These are phyloP conservation scores for Metschnikowia similis DNA, from an alignment of 805 yeast genomes.

Conservation along the genomic window DNA sequence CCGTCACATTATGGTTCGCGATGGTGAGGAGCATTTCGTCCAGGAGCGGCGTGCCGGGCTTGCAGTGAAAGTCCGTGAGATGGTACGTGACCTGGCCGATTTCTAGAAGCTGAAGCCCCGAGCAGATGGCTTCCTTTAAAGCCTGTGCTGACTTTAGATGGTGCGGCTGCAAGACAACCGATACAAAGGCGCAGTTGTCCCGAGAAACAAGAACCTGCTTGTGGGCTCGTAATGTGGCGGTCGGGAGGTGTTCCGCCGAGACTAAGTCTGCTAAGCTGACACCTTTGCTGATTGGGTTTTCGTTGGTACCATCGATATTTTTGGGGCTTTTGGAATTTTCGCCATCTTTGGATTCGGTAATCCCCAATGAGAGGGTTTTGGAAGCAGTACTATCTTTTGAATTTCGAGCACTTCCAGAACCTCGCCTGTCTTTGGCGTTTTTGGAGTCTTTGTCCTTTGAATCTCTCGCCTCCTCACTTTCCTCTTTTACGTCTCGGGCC, in stretches of 20 bases:
- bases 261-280: not conserved
- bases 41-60: conserved; percentile 53
- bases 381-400: too few relatives aligned
- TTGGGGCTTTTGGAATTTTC: not conserved
- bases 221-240: not conserved
- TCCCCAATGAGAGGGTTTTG: too few relatives aligned
- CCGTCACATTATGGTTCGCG: conserved; percentile 27
- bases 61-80: conserved; percentile 64
- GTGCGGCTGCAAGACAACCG: conserved; percentile 34
- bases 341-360: not conserved
- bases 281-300: not conserved
- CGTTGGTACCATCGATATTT: not conserved
- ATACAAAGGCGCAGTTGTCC: conserved; percentile 55
- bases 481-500: too few relatives aligned
- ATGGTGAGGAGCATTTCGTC: conserved; percentile 42
- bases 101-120: conserved; percentile 32
- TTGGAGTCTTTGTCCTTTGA: not conserved
- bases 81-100: conserved; percentile 41
- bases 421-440: not conserved
- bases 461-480: not conserved
- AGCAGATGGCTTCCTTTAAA: conserved; percentile 35
- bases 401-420: too few relatives aligned
- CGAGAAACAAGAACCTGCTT: conserved; percentile 52
- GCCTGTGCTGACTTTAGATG: conserved; percentile 23
- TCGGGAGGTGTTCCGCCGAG: not conserved